phyloP scores from a whole-genome alignment of 352 stramenopile species.

The Pythium dissimile region DNA sequence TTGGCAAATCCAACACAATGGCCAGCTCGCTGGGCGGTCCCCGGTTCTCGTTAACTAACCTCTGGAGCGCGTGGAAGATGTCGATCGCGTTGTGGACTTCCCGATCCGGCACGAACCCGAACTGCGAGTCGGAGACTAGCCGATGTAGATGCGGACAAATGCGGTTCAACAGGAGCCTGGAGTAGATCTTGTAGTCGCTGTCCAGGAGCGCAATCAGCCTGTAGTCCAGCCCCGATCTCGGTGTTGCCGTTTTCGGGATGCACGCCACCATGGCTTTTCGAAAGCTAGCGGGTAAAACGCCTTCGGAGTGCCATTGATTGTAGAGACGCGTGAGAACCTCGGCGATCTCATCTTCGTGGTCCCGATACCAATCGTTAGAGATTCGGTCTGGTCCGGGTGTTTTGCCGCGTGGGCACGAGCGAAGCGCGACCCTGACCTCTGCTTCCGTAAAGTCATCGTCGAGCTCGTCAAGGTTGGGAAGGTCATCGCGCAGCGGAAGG shows the following conservation, averaged over 20 bases:
- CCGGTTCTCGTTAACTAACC: no score
- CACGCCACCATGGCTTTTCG: background rate
- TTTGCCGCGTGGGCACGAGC: background rate
- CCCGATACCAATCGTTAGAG: slow-evolving; percentile 12
- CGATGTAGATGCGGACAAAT: no score
- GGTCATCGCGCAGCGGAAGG: background rate
- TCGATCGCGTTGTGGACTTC: no score
- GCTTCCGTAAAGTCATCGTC: slow-evolving; percentile 7
- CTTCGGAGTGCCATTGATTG: slow-evolving; percentile 3
- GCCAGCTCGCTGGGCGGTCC: background rate
- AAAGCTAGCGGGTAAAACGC: background rate
- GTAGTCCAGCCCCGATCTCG: background rate
- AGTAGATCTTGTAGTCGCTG: no score
- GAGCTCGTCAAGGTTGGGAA: background rate
- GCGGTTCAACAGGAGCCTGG: no score
- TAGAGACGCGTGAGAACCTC: background rate
- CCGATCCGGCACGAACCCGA: no score
- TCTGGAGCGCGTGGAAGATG: no score
- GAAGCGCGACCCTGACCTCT: background rate
- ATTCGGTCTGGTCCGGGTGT: slow-evolving; percentile 1
- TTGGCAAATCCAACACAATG: slow-evolving; percentile 3
- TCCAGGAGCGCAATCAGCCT: background rate
- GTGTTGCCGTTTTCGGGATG: background rate
- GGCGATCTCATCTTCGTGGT: slow-evolving; percentile 1
- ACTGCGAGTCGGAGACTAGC: no score